Percentiles rank a stretch among this genome's conserved stretches.
Conservation (phyloP, 805 yeast species). For the Saccharomycopsis capsularis region DNA sequence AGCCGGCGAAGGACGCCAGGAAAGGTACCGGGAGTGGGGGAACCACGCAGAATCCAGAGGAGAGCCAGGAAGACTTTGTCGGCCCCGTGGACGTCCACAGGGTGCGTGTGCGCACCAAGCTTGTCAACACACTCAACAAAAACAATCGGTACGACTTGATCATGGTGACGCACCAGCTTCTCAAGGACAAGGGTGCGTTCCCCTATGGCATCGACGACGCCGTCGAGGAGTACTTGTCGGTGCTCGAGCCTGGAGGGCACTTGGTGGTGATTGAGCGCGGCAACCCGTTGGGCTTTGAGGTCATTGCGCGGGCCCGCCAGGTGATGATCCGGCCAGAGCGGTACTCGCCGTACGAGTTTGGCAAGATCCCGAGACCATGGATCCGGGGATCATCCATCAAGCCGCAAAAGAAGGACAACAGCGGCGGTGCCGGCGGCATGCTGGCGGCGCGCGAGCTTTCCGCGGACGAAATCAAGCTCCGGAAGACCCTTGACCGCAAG, state of each 20-base stretch:
- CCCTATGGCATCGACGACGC: constrained; percentile 70
- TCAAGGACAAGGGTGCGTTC: constrained; percentile 51
- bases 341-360: constrained; percentile 39
- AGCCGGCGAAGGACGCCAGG: constrained; percentile 15
- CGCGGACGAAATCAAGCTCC: constrained; percentile 24
- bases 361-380: constrained; percentile 67
- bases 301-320: constrained; percentile 85
- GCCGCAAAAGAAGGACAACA: constrained; percentile 20
- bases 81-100: constrained; percentile 52
- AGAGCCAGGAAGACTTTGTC: constrained; percentile 28
- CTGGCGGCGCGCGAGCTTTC: constrained; percentile 5
- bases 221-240: constrained; percentile 48
- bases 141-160: constrained; percentile 67
- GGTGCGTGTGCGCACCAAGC: constrained; percentile 46
- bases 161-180: constrained; percentile 72
- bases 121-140: constrained; percentile 40
- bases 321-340: constrained; percentile 81
- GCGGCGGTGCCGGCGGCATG: too few species aligned
- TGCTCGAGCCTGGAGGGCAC: constrained; percentile 73
- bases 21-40: constrained; percentile 8
- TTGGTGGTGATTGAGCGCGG: constrained; percentile 82
- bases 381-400: constrained; percentile 40
- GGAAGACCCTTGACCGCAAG: constrained; percentile 31
- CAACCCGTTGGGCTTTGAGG: constrained; percentile 81
- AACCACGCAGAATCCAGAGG: constrained; percentile 22